These are phyloP conservation scores for Melaleuca alternifolia DNA, from an alignment of 345 rosid genomes.

Conservation along the genomic window DNA sequence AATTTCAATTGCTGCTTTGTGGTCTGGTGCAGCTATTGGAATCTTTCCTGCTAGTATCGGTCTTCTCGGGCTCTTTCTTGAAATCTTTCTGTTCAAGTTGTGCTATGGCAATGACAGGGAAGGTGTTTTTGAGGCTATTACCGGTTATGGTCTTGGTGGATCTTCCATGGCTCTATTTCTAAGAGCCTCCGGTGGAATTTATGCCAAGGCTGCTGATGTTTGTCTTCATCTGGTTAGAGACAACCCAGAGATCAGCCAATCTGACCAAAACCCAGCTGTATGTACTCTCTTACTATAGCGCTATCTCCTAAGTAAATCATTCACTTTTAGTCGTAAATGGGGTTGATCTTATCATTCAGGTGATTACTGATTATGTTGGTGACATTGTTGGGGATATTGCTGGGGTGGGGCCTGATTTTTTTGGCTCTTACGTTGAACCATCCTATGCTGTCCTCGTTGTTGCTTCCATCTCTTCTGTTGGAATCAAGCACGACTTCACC, in stretches of 20 bases:
- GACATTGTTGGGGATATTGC: conserved; percentile 1
- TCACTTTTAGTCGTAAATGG: background rate
- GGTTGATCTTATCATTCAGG: background rate
- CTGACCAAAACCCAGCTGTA: background rate
- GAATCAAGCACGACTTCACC: background rate
- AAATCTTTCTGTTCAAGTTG: background rate
- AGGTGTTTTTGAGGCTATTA: conserved; percentile 2
- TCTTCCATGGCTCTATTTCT: conserved; percentile 5
- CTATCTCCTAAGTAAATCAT: background rate
- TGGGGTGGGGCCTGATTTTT: background rate
- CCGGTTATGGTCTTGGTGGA: conserved; percentile 1
- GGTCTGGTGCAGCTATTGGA: conserved; percentile 1
- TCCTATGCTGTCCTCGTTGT: background rate
- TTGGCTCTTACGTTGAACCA: background rate
- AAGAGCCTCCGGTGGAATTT: conserved; percentile 1
- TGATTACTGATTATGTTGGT: conserved; percentile 3
- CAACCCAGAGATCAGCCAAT: background rate
- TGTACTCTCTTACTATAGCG: background rate
- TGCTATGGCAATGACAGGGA: background rate
- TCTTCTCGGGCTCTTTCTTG: background rate
- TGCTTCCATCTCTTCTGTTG: conserved; percentile 2
- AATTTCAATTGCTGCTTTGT: background rate
- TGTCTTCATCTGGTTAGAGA: background rate
- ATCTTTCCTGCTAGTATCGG: background rate
- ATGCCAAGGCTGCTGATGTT: background rate